phyloP scores from a whole-genome alignment of 2,329 filamentous ascomycete genomes.

The Fusarium tupiense region DNA sequence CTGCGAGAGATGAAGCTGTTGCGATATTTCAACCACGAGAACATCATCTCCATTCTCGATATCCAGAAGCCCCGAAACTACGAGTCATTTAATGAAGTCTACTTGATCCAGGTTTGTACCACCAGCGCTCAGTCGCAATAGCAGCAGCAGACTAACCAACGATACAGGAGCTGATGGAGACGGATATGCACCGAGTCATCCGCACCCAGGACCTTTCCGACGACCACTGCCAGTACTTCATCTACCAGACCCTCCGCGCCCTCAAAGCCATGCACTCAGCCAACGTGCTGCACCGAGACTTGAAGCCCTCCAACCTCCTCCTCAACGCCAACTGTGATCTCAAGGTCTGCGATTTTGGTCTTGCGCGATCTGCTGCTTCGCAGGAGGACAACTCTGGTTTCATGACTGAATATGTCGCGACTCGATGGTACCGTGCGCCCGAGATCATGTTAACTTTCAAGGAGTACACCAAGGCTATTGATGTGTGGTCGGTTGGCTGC shows the following conservation, averaged over 20 bases:
- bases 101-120: constrained; percentile 87
- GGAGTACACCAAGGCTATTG: constrained; percentile 99
- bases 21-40: constrained; percentile 99
- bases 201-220: constrained; percentile 98
- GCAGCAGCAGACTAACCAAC: constrained; percentile 11
- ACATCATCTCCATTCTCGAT: constrained; percentile 99
- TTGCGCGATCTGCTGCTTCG: constrained; percentile 93
- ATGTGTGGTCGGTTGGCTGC: constrained; percentile 98
- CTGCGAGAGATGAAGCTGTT: constrained; percentile 99
- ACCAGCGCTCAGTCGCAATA: not conserved
- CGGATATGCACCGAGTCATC: constrained; percentile 99
- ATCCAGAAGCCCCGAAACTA: constrained; percentile 98
- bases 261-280: constrained; percentile 99
- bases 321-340: constrained; percentile 99
- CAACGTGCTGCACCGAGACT: constrained; percentile 95
- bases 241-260: constrained; percentile 97
- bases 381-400: constrained; percentile 99
- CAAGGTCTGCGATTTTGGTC: constrained; percentile 98
- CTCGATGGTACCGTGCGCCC: constrained; percentile 97
- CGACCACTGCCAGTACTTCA: constrained; percentile 99
- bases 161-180: constrained; percentile 94
- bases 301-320: constrained; percentile 96
- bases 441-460: constrained; percentile 99
- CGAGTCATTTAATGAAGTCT: constrained; percentile 96
- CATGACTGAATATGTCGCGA: constrained; percentile 99